A percentile compares a stretch with the other conserved stretches of the same genome.
phyloP scores from a whole-genome alignment of 139 green algal species.

The Tetradesmus lagerheimii region DNA sequence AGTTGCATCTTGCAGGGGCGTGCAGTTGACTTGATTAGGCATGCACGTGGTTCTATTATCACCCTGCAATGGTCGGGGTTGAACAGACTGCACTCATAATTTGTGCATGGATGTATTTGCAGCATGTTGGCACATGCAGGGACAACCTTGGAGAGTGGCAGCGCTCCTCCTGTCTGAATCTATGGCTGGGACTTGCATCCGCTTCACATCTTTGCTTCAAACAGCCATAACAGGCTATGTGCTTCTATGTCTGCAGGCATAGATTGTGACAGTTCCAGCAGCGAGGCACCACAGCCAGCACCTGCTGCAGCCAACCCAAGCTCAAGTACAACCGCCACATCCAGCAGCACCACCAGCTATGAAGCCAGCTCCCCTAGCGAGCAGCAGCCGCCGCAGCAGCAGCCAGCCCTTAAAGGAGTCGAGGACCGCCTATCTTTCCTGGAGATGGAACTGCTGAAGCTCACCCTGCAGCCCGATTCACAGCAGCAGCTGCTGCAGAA shows the following conservation, averaged over 20 bases:
- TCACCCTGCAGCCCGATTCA: background rate
- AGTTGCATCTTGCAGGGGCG: background rate
- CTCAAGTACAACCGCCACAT: background rate
- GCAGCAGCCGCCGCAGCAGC: constrained; percentile 19
- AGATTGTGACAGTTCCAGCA: background rate
- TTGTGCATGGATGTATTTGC: too few species aligned
- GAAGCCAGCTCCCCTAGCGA: background rate
- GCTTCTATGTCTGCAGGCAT: background rate
- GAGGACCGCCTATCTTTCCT: constrained; percentile 15
- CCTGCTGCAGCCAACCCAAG: background rate
- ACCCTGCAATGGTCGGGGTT: background rate
- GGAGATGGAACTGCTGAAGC: constrained; percentile 28
- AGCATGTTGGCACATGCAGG: too few species aligned
- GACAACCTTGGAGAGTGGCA: too few species aligned
- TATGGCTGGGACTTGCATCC: too few species aligned
- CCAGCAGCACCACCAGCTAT: background rate
- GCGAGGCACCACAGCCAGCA: background rate
- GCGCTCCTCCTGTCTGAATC: too few species aligned
- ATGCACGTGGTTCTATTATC: background rate
- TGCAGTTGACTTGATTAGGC: background rate
- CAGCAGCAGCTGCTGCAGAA: background rate
- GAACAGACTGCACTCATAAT: background rate
- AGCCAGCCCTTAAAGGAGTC: background rate
- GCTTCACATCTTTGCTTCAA: too few species aligned
- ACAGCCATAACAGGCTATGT: too few species aligned